Percentiles rank a stretch among this genome's conserved stretches.
Evolutionary conservation across 2,329 filamentous ascomycete species (phyloP).

Genomic region (Trichoderma gracile): DNA sequence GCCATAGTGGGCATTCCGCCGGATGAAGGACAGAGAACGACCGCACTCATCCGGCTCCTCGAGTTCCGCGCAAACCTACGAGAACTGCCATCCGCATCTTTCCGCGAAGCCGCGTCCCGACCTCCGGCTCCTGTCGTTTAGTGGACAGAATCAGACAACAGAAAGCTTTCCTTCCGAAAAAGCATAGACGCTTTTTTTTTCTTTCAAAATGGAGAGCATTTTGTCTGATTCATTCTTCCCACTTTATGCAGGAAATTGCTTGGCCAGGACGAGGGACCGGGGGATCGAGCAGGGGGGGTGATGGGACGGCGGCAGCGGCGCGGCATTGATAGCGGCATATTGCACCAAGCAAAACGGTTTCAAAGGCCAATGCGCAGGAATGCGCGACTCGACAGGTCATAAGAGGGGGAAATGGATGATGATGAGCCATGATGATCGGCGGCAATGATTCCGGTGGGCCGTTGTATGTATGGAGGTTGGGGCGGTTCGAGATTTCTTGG

Average conservation of each 20-base stretch:
- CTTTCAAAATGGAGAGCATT: neutral
- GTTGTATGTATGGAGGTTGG: slow-evolving; percentile 1
- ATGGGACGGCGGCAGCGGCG: neutral
- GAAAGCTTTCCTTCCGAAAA: neutral
- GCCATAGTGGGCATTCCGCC: slow-evolving; percentile 4
- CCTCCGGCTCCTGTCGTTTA: neutral
- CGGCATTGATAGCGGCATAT: slow-evolving; percentile 20
- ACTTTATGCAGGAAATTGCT: slow-evolving; percentile 4
- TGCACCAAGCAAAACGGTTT: slow-evolving; percentile 21
- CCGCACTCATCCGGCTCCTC: slow-evolving; percentile 2
- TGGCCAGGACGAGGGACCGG: slow-evolving; percentile 1
- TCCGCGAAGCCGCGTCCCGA: neutral
- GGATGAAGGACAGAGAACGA: slow-evolving; percentile 7
- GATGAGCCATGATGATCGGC: slow-evolving; percentile 24
- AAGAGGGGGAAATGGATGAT: neutral
- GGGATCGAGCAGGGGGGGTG: slow-evolving; percentile 10
- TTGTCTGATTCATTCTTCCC: slow-evolving; percentile 1
- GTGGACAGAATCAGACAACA: neutral
- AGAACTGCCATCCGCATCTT: slow-evolving; percentile 3
- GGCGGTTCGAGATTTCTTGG: neutral
- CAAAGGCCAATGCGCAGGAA: slow-evolving; percentile 19
- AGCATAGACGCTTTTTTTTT: neutral
- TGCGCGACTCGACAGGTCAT: slow-evolving; percentile 14
- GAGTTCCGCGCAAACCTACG: slow-evolving; percentile 7
- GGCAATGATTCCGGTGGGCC: slow-evolving; percentile 27